These are phyloP conservation scores for Lenwebbia sp. DNA, from an alignment of 345 rosid genomes.

Conservation along the genomic window DNA sequence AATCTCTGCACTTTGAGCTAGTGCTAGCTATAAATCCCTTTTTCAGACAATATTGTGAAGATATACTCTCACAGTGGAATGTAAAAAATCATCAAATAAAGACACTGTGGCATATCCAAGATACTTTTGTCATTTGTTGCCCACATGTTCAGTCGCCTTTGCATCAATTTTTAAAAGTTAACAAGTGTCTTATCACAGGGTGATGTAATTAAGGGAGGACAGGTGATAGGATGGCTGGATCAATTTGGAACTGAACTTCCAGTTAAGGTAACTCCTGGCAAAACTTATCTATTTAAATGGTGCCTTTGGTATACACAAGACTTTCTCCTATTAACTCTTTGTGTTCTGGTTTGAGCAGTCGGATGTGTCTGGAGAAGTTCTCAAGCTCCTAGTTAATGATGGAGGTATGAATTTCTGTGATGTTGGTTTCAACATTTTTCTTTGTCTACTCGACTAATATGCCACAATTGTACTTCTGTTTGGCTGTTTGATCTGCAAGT, in stretches of 20 bases:
- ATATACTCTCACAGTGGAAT: neutral
- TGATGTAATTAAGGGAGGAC: constrained; percentile 72
- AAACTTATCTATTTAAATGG: neutral
- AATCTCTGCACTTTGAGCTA: neutral
- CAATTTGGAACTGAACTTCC: constrained; percentile 75
- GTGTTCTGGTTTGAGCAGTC: constrained; percentile 49
- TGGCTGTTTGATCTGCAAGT: neutral
- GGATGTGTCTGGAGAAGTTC: constrained; percentile 77
- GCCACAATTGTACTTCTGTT: neutral
- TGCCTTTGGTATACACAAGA: neutral
- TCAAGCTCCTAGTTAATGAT: constrained; percentile 68
- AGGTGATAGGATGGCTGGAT: constrained; percentile 76
- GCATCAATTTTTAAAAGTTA: neutral
- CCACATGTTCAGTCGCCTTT: neutral
- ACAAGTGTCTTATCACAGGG: constrained; percentile 38
- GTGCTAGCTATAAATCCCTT: neutral
- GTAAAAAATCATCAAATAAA: neutral
- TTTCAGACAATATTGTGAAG: neutral
- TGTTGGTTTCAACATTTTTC: neutral
- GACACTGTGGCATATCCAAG: neutral
- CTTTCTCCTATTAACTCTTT: neutral
- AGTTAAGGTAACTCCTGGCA: constrained; percentile 47
- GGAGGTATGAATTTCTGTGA: constrained; percentile 51
- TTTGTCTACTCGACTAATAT: neutral
- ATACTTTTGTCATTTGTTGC: neutral